These are phyloP conservation scores for Maudiozyma barnettii DNA, from an alignment of 805 yeast genomes.

Conservation along the genomic window DNA sequence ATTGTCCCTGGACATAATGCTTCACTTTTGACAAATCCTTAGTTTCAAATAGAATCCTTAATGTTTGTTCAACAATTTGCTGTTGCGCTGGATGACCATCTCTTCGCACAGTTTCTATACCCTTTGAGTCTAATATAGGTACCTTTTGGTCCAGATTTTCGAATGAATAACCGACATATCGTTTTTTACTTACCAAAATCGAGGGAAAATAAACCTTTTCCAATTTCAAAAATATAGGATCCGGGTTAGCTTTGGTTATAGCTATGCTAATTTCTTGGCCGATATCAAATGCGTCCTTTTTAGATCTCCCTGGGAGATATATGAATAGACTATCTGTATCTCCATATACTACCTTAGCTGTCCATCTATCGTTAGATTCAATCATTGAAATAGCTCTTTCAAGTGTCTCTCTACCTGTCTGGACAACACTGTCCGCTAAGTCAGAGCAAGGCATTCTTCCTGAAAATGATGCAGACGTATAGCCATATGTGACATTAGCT, in stretches of 20 bases:
- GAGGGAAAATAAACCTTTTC: constrained; percentile 91
- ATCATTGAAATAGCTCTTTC: constrained; percentile 61
- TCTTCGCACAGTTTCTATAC: constrained; percentile 87
- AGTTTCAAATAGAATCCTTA: constrained; percentile 63
- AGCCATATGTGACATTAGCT: constrained; percentile 95
- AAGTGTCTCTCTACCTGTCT: constrained; percentile 80
- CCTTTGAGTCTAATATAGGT: constrained; percentile 88
- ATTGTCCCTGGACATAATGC: constrained; percentile 52
- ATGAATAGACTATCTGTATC: constrained; percentile 94
- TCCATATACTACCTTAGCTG: constrained; percentile 91
- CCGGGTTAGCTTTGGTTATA: constrained; percentile 61
- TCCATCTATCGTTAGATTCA: constrained; percentile 52
- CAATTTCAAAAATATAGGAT: constrained; percentile 74
- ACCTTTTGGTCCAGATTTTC: constrained; percentile 44
- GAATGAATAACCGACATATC: constrained; percentile 83
- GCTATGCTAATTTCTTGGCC: constrained; percentile 62
- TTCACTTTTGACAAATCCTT: constrained; percentile 64
- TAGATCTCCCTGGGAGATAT: constrained; percentile 73
- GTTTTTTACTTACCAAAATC: constrained; percentile 70
- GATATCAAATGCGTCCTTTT: constrained; percentile 63
- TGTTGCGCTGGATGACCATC: constrained; percentile 94
- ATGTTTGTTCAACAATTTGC: constrained; percentile 61
- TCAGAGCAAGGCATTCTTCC: constrained; percentile 98
- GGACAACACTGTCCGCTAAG: constrained; percentile 88
- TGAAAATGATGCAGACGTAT: constrained; percentile 86